phyloP scores from a whole-genome alignment of 129 eudicot genomes.

The Chrysanthemum lavandulifolium region DNA sequence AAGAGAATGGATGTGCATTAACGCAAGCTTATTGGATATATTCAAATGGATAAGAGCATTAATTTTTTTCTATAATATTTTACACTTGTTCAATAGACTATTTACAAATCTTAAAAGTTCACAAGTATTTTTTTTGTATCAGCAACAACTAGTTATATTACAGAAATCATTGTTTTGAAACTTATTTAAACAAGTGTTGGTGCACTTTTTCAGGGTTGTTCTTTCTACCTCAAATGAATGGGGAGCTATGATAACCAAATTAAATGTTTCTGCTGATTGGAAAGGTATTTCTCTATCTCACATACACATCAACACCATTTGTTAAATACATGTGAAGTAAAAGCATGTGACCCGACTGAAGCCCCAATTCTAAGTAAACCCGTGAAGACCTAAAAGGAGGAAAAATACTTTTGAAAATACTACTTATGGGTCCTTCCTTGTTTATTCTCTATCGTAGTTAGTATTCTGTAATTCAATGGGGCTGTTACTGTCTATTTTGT shows the following conservation, averaged over 20 bases:
- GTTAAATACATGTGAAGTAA: neutral
- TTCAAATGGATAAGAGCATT: no score
- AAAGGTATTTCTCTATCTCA: conserved; percentile 61
- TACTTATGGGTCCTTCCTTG: no score
- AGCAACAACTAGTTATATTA: neutral
- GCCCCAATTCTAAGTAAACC: neutral
- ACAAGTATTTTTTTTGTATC: neutral
- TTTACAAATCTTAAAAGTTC: no score
- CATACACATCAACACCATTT: neutral
- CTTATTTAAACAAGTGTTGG: neutral
- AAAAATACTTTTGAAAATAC: no score
- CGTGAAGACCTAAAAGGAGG: no score
- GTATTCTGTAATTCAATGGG: no score
- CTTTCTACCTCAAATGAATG: conserved; percentile 80
- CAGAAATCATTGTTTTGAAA: neutral
- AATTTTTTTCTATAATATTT: no score
- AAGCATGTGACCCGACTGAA: neutral
- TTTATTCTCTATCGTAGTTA: no score
- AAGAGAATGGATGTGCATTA: no score
- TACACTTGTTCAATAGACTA: no score
- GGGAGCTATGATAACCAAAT: conserved; percentile 89
- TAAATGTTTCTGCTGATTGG: conserved; percentile 96
- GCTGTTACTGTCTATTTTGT: no score
- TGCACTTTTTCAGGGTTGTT: conserved; percentile 60
- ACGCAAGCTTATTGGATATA: no score